These are phyloP conservation scores for Ceriops tagal DNA, from an alignment of 345 rosid species.

Conservation along the genomic window DNA sequence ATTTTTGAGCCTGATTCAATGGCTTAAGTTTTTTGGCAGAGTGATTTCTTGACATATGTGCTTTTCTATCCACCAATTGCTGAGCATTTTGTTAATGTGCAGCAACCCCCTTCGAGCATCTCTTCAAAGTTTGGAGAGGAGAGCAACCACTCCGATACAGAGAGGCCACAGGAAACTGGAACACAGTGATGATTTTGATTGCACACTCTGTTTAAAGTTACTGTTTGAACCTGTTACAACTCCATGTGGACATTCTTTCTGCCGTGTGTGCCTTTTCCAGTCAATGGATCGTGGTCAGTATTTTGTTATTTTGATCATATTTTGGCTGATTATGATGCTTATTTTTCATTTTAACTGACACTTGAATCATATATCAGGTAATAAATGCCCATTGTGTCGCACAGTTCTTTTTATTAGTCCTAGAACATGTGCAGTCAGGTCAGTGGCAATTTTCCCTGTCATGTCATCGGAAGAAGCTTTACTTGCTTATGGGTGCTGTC, in stretches of 20 bases:
- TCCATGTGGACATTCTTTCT: slow-evolving; percentile 96
- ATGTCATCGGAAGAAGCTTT: slow-evolving; percentile 1
- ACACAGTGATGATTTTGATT: slow-evolving; percentile 81
- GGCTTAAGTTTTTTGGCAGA: no score
- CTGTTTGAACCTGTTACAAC: slow-evolving; percentile 84
- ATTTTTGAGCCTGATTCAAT: no score
- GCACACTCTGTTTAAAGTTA: slow-evolving; percentile 88
- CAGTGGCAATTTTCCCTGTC: slow-evolving; percentile 9
- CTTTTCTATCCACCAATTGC: neutral
- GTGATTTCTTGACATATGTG: no score
- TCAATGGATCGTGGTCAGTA: slow-evolving; percentile 84
- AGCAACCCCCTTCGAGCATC: slow-evolving; percentile 74
- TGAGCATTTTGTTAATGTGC: slow-evolving; percentile 39
- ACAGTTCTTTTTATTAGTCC: slow-evolving; percentile 82
- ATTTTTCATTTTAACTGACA: slow-evolving; percentile 13
- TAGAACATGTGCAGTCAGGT: slow-evolving; percentile 87
- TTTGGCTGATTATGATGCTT: slow-evolving; percentile 7
- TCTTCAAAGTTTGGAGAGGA: slow-evolving; percentile 60
- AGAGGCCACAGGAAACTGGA: slow-evolving; percentile 48
- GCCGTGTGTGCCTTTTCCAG: slow-evolving; percentile 84
- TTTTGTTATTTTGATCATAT: slow-evolving; percentile 16
- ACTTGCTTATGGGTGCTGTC: neutral
- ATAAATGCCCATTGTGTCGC: slow-evolving; percentile 93
- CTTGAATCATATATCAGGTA: slow-evolving; percentile 46
- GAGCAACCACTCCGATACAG: slow-evolving; percentile 29